Evolutionary conservation across 23 red algal species (phyloP).

Genomic region (Gracilaria caudata): DNA sequence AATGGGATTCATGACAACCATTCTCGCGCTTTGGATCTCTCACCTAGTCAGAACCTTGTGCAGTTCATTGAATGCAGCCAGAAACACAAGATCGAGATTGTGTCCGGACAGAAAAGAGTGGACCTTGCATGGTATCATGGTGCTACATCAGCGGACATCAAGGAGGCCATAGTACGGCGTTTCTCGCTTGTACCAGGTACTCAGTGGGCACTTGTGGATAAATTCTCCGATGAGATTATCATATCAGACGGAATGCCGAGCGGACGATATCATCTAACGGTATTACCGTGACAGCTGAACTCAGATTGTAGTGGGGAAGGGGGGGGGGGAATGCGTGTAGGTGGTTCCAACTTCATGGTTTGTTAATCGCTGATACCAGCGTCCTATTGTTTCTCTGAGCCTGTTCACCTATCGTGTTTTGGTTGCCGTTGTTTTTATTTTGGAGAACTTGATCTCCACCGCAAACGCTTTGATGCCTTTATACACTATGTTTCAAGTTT

Average conservation of each 20-base stretch:
- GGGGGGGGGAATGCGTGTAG: too few relatives aligned
- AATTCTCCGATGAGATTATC: constrained; percentile 56
- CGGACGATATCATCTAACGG: constrained; percentile 47
- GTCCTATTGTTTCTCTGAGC: not conserved
- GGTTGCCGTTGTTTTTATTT: not conserved
- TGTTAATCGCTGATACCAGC: not conserved
- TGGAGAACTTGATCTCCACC: not conserved
- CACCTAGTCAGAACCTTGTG: not conserved
- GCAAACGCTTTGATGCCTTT: not conserved
- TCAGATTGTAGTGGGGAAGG: not conserved
- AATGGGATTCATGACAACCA: not conserved
- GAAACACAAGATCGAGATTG: constrained; percentile 59
- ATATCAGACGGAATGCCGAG: constrained; percentile 55
- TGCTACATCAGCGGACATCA: constrained; percentile 50
- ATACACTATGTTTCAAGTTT: not conserved
- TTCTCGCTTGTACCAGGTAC: constrained; percentile 58
- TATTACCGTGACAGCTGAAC: not conserved
- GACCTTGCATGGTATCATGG: constrained; percentile 65
- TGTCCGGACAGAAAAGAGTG: constrained; percentile 31
- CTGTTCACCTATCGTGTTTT: not conserved
- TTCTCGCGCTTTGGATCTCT: not conserved
- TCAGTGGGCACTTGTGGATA: constrained; percentile 56
- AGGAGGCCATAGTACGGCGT: constrained; percentile 34
- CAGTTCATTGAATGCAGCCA: constrained; percentile 26
- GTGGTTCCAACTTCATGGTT: not conserved